Percentiles rank a stretch among this genome's conserved stretches.
These are phyloP conservation scores for Heteromeles arbutifolia DNA, from an alignment of 306 rosid species.

Conservation along the genomic window DNA sequence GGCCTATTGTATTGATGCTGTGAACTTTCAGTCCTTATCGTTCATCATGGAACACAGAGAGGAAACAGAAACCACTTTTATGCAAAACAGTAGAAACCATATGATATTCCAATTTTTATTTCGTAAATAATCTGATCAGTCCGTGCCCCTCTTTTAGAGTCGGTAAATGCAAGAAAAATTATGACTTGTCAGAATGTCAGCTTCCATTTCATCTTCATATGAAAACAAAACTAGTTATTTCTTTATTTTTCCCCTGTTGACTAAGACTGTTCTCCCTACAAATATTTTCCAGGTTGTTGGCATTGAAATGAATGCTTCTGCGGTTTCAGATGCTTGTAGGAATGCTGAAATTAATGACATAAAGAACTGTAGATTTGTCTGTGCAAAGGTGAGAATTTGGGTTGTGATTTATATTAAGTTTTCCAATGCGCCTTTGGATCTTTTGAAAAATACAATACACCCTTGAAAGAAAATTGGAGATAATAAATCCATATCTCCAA, in stretches of 20 bases:
- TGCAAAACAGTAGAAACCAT: background rate
- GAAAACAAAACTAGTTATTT: background rate
- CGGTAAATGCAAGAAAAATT: background rate
- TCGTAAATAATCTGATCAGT: background rate
- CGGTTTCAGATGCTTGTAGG: slow-evolving; percentile 78
- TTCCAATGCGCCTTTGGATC: background rate
- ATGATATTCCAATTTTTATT: background rate
- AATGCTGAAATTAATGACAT: slow-evolving; percentile 94
- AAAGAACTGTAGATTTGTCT: slow-evolving; percentile 69
- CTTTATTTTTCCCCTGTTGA: background rate
- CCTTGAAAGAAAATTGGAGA: background rate
- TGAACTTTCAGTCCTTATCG: background rate
- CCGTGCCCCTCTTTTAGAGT: background rate
- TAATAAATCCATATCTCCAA: background rate
- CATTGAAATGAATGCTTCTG: slow-evolving; percentile 94
- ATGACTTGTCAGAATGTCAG: background rate
- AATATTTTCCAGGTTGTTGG: slow-evolving; percentile 71
- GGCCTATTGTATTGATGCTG: background rate
- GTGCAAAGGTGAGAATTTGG: slow-evolving; percentile 67
- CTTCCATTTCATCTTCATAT: background rate
- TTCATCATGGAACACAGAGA: background rate
- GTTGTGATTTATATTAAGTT: background rate
- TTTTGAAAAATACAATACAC: too few relatives aligned
- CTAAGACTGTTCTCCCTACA: slow-evolving; percentile 13
- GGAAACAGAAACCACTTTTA: background rate